These are phyloP conservation scores for Hypoxylon fragiforme DNA, from an alignment of 495 filamentous ascomycete species.

Conservation along the genomic window DNA sequence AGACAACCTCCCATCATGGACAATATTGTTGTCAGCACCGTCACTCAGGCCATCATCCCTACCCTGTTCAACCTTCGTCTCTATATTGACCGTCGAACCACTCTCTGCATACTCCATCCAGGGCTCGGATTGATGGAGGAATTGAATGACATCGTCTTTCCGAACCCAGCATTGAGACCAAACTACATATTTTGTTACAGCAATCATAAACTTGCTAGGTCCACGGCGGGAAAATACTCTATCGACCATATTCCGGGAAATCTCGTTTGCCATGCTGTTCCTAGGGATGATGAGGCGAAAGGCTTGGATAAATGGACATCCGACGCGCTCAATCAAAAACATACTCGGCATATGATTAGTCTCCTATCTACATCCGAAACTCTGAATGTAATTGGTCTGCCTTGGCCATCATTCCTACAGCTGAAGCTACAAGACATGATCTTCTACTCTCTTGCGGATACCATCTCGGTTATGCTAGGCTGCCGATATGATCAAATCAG, in stretches of 20 bases:
- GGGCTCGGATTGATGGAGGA: conserved; percentile 81
- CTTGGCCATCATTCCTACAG: conserved; percentile 34
- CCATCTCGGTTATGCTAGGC: conserved; percentile 73
- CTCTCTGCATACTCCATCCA: conserved; percentile 79
- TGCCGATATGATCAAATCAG: conserved; percentile 71
- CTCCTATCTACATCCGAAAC: conserved; percentile 35
- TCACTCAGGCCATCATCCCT: conserved; percentile 57
- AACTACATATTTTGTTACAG: conserved; percentile 75
- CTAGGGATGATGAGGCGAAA: conserved; percentile 13
- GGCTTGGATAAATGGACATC: conserved; percentile 12
- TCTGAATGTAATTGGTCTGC: conserved; percentile 34
- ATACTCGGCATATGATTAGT: conserved; percentile 35
- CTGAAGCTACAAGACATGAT: conserved; percentile 73
- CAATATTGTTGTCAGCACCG: conserved; percentile 72
- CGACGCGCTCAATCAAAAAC: conserved; percentile 27
- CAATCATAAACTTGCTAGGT: conserved; percentile 59
- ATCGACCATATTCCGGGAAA: conserved; percentile 10
- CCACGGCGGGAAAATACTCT: conserved; percentile 55
- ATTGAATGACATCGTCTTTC: conserved; percentile 69
- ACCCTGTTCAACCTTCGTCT: conserved; percentile 62
- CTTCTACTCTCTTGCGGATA: conserved; percentile 73
- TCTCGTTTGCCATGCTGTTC: conserved; percentile 17
- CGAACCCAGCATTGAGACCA: conserved; percentile 64
- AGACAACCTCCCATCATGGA: conserved; percentile 52
- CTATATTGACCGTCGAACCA: conserved; percentile 70